Conservation (phyloP, 176 grass and related monocot genomes). For the Olyra latifolia region DNA sequence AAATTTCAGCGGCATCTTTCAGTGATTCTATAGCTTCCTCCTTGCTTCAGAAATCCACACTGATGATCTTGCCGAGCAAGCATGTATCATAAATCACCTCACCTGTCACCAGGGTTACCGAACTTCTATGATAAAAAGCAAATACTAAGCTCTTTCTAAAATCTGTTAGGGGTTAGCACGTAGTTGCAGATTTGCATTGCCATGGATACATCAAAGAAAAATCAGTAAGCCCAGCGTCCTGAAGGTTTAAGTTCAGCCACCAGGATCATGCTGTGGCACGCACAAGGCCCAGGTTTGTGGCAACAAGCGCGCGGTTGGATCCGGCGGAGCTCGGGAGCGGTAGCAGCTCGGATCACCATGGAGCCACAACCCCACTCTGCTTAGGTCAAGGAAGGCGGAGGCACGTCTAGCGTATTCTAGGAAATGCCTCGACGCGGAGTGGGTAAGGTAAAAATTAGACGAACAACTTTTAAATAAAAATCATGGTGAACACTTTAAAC, state of each 20-base stretch:
- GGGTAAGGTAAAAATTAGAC: too few relatives aligned
- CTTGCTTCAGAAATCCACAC: not conserved
- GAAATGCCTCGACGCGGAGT: too few relatives aligned
- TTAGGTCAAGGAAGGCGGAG: too few relatives aligned
- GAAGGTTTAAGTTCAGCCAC: not conserved
- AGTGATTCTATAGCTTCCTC: not conserved
- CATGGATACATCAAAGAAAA: not conserved
- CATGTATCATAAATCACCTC: not conserved
- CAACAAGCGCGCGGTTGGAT: too few relatives aligned
- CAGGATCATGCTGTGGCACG: not conserved
- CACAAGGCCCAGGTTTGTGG: too few relatives aligned
- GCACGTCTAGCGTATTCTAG: too few relatives aligned
- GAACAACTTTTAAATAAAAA: too few relatives aligned
- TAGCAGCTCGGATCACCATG: too few relatives aligned
- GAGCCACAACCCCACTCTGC: too few relatives aligned
- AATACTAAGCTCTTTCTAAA: not conserved
- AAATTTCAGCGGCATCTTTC: not conserved
- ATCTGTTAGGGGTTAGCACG: not conserved
- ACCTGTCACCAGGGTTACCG: not conserved
- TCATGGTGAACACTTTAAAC: too few relatives aligned
- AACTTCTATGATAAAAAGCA: not conserved
- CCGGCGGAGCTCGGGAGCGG: too few relatives aligned
- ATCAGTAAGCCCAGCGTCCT: not conserved
- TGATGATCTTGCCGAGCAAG: not conserved
- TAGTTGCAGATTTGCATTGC: not conserved